A percentile compares a stretch with the other conserved stretches of the same genome.
Conservation (phyloP, 176 grass and related monocot genomes). For the Lolium rigidum region DNA sequence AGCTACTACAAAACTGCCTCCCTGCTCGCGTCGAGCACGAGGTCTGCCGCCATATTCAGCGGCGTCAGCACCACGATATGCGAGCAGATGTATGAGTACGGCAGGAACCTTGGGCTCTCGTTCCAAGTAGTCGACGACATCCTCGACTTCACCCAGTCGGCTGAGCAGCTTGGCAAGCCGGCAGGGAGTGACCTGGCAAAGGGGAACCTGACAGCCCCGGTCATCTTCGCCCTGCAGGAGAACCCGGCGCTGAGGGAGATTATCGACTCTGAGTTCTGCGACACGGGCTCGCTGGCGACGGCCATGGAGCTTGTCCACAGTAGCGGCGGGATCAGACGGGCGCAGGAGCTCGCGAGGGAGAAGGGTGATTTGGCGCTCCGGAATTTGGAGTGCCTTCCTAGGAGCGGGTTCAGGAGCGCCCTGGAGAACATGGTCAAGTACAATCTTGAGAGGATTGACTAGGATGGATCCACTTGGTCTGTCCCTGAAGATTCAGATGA, state of each 20-base stretch:
- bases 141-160: constrained; percentile 93
- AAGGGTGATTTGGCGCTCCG: constrained; percentile 65
- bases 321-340: constrained; percentile 63
- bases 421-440: constrained; percentile 81
- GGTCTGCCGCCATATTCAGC: constrained; percentile 86
- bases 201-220: constrained; percentile 80
- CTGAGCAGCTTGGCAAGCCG: constrained; percentile 89
- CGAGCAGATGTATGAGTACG: constrained; percentile 87
- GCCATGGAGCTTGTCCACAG: constrained; percentile 72
- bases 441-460: constrained; percentile 92
- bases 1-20: constrained; percentile 97
- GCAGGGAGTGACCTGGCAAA: constrained; percentile 74
- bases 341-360: constrained; percentile 79
- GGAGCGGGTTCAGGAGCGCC: constrained; percentile 64
- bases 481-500: neutral
- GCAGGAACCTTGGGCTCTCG: constrained; percentile 83
- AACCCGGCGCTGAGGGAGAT: constrained; percentile 71
- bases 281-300: constrained; percentile 58
- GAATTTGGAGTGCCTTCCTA: constrained; percentile 72
- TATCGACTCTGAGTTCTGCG: constrained; percentile 79
- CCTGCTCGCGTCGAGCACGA: constrained; percentile 85
- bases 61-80: constrained; percentile 50
- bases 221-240: constrained; percentile 77
- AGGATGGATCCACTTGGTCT: constrained; percentile 16
- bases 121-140: constrained; percentile 98